Base-by-base conservation (phyloP, 768 basidiomycete genomes). In the Suillus spraguei region DNA sequence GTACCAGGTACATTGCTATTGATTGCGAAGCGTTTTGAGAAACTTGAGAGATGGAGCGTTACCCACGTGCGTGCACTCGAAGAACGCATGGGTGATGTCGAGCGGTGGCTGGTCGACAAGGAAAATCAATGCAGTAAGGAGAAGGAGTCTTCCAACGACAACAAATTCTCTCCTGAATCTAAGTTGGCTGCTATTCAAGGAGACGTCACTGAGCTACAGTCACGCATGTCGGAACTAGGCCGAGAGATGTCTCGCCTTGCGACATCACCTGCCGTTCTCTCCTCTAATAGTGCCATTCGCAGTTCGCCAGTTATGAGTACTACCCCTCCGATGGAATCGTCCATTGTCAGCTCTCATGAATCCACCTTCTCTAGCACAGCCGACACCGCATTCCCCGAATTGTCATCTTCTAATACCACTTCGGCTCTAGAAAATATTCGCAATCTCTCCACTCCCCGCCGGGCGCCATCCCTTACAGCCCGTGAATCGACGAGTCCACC, bases 81-180 rank as follows among this genome's bases (percentile, higher is more conserved):
- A 67, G 93, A 94, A 22, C 85, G 93, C 38, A 95, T 95, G 92
- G 87, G 88, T 64, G 93, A 95, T 62, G 93, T 95, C n/a, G 93
- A 95, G 71, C 82, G 87, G 52, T 95, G 91, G 91, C 80, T 94
- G 10, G 92, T 94, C 6, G 92, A 93, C 65, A 92, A 90, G 71
- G 92, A 94, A 76, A 87, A 81, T 63, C 87, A 88, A 68, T 69
- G 75, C 14, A 46, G 50, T 20, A 72, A 79, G 28, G 76, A 79
- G 28, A 87, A 84, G 64, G 85, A 84, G 41, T 66, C 74, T 65
- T 64, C 67, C 61, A 59, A 68, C 60, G 44, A 65, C 39, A 54
- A 65, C 63, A 35, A 66, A 64, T 62, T 64, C 67, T 46, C 70
- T 42, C 67, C 72, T 11, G 69, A 70, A 6, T 71, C 74, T 13